Evolutionary conservation across 768 basidiomycete genomes (phyloP).

Genomic region (Rossbeevera mucosa): DNA sequence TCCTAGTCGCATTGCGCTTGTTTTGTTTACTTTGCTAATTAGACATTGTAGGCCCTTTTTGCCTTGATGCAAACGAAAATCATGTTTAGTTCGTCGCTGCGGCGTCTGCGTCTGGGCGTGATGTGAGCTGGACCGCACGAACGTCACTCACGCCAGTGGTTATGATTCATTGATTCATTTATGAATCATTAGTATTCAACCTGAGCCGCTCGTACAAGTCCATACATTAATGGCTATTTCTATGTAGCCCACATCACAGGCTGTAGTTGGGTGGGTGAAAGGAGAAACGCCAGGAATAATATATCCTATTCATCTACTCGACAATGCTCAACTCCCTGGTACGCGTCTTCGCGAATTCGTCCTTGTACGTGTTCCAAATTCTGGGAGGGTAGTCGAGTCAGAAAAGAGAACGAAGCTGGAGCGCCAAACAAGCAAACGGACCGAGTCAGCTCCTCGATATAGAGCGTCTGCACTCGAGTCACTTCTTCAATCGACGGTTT

Average conservation of each 20-base stretch:
- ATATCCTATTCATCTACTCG: constrained; percentile 39
- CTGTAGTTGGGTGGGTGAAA: not conserved
- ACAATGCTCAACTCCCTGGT: constrained; percentile 75
- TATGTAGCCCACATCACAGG: not conserved
- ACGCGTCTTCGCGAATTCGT: constrained; percentile 83
- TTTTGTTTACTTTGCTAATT: not conserved
- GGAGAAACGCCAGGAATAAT: not conserved
- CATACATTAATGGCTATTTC: not conserved
- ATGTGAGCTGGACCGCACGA: no score
- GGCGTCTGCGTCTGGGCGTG: no score
- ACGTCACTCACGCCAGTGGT: no score
- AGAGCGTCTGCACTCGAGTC: constrained; percentile 70
- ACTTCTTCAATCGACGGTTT: constrained; percentile 83
- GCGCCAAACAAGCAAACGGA: constrained; percentile 33
- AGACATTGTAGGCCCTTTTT: not conserved
- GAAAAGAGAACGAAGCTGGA: not conserved
- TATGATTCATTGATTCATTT: no score
- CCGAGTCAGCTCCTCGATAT: constrained; percentile 92
- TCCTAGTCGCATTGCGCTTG: not conserved
- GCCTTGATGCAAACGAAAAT: no score
- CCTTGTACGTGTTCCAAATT: constrained; percentile 96
- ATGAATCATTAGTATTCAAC: not conserved
- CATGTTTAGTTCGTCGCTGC: no score
- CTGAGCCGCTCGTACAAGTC: not conserved
- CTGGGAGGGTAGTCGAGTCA: constrained; percentile 36